Percentiles rank a stretch among this genome's conserved stretches.
Conservation (phyloP, 192 early-diverging fungal genomes). For the Entophlyctis luteolus region DNA sequence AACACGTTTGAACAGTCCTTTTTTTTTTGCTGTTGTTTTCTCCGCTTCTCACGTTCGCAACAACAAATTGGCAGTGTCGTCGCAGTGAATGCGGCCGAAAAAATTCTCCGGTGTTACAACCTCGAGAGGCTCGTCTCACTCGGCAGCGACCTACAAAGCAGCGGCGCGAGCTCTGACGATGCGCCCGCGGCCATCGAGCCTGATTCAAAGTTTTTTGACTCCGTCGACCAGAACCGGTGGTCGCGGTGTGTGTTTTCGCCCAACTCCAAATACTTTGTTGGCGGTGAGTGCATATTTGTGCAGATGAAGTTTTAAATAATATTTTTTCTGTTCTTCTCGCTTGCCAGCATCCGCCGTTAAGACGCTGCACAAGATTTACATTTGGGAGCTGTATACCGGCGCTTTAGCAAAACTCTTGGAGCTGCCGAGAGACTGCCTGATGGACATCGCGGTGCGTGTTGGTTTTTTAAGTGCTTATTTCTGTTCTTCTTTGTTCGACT, state of each 20-base stretch:
- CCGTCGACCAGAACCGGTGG: conserved; percentile 90
- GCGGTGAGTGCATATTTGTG: conserved; percentile 45
- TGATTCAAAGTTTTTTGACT: conserved; percentile 78
- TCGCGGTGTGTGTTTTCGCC: conserved; percentile 79
- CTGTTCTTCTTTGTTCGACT: neutral
- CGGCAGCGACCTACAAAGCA: neutral
- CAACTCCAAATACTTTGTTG: conserved; percentile 87
- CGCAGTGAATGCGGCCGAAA: conserved; percentile 62
- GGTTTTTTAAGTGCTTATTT: neutral
- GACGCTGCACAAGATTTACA: conserved; percentile 89
- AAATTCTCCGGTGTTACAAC: conserved; percentile 12
- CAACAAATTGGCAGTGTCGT: conserved; percentile 53
- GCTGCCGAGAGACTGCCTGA: conserved; percentile 70
- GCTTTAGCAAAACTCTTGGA: conserved; percentile 87
- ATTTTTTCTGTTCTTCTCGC: neutral
- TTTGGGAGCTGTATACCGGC: conserved; percentile 82
- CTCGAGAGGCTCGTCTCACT: neutral
- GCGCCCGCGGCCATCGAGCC: conserved; percentile 20
- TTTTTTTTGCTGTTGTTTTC: no score
- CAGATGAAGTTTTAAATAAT: conserved; percentile 7
- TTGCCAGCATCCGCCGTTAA: conserved; percentile 68
- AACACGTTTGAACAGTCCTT: conserved; percentile 64
- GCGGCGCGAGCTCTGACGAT: neutral
- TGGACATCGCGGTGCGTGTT: conserved; percentile 67
- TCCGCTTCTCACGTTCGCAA: no score